Base-by-base conservation (phyloP, 2,329 filamentous ascomycete genomes). In the Aureobasidium musti region DNA sequence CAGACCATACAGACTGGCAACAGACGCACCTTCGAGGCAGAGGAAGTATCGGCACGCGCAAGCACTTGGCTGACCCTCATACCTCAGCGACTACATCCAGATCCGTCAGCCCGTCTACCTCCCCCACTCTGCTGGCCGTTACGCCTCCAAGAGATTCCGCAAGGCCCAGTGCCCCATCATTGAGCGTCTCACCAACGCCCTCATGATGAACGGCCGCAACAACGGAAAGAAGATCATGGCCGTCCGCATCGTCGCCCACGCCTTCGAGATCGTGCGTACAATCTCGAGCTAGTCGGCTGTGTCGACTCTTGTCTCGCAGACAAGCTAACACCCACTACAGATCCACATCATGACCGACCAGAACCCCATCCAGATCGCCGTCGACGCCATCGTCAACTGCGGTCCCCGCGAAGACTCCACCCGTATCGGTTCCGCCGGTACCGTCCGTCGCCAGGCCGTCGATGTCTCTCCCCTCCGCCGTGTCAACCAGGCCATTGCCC, bases 131-230 rank as follows among this genome's bases (percentile, higher is more conserved):
- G 95, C 96, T 79, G 95, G 95, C 81, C 92, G 93, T 81, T 99
- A 97, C 89, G 95, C 95, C 80, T 88, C 90, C 85, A 99, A 99
- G 92, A 91, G 96, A 81, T 99, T 99, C 92, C 91, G 95, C 87
- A 99, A 99, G 90, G 95, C 96, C 82, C 96, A 98, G 89, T 99
- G 95, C 91, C 95, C 95, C 79, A 98, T 99, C 89, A 97, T 99
- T 81, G 95, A 99, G 91, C 94, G 95, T 82, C 90, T 99, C 77
- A 99, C 95, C 88, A 99, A 99, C 91, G 98, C 95, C 69, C 90
- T 99, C 82, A 99, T 99, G 96, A 98, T 98, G 94, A 97, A 99
- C 90, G 95, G 95, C 84, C 95, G 95, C 85, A 99, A 99, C 91
- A 99, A 97, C 91, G 95, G 95, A 84, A 99, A 99, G 91, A 99